phyloP scores from a whole-genome alignment of 2,329 filamentous ascomycete species.

The Pseudonectria foliicola region DNA sequence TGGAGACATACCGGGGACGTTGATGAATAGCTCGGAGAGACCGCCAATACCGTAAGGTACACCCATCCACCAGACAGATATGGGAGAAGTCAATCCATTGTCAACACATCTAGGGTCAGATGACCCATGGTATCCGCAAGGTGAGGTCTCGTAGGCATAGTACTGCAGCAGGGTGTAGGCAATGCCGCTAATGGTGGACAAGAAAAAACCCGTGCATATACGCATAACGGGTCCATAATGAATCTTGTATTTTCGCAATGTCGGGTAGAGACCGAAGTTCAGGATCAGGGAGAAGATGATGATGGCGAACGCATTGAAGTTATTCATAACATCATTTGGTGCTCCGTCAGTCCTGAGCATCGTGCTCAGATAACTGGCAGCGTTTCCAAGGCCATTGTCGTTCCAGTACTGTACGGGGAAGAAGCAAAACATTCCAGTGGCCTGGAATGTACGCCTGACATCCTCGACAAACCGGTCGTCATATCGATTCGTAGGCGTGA shows the following conservation, averaged over 20 bases:
- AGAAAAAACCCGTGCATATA: constrained; percentile 51
- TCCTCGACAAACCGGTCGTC: constrained; percentile 62
- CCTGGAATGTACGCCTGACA: constrained; percentile 43
- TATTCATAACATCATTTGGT: constrained; percentile 54
- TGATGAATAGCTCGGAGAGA: constrained; percentile 23
- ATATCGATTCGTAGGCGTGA: constrained; percentile 46
- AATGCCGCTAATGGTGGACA: constrained; percentile 42
- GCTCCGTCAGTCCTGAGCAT: constrained; percentile 41
- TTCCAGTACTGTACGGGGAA: constrained; percentile 34
- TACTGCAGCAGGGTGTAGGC: constrained; percentile 50
- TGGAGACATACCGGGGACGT: constrained; percentile 8
- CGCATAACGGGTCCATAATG: constrained; percentile 50
- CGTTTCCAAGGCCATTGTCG: constrained; percentile 31
- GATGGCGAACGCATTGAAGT: constrained; percentile 53
- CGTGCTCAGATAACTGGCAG: constrained; percentile 30
- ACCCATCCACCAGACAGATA: constrained; percentile 18
- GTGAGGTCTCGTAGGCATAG: constrained; percentile 49
- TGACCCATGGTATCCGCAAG: constrained; percentile 32
- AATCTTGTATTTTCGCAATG: constrained; percentile 43
- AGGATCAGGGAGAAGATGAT: constrained; percentile 36
- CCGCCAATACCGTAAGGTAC: constrained; percentile 21
- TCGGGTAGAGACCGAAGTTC: constrained; percentile 43
- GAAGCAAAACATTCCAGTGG: constrained; percentile 35
- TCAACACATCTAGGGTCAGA: constrained; percentile 15
- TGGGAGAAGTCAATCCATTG: constrained; percentile 16